A percentile compares a stretch with the other conserved stretches of the same genome.
Evolutionary conservation across 768 basidiomycete genomes (phyloP).

Genomic region (Strobilomyces echinocephalus): DNA sequence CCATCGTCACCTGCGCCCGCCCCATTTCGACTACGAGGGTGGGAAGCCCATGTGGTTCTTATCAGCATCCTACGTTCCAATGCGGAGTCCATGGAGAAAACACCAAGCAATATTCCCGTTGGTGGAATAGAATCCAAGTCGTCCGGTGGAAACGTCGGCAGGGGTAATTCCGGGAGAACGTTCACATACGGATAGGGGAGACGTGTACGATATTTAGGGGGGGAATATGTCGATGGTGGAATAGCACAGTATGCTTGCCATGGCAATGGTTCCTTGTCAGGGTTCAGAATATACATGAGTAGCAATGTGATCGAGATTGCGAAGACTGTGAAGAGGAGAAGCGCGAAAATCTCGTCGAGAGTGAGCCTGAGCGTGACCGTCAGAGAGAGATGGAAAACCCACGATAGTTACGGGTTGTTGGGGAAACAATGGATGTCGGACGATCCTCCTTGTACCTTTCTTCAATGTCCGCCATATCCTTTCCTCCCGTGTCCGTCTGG

Average conservation of each 20-base stretch:
- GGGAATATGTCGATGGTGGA: conserved; percentile 44
- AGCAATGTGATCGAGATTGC: conserved; percentile 80
- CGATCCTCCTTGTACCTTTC: conserved; percentile 49
- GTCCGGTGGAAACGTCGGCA: conserved; percentile 62
- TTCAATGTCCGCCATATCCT: conserved; percentile 47
- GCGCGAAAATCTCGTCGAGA: conserved; percentile 52
- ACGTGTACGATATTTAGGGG: conserved; percentile 40
- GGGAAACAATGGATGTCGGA: conserved; percentile 74
- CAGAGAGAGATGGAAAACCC: conserved; percentile 25
- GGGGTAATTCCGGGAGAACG: conserved; percentile 24
- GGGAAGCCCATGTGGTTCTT: conserved; percentile 85
- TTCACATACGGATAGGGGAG: conserved; percentile 37
- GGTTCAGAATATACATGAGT: conserved; percentile 89
- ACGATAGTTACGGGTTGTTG: conserved; percentile 79
- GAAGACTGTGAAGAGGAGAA: conserved; percentile 75
- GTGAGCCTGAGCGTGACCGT: conserved; percentile 15
- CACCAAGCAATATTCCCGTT: conserved; percentile 81
- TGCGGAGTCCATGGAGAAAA: conserved; percentile 84
- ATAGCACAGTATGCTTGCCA: conserved; percentile 92
- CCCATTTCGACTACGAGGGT: conserved; percentile 71
- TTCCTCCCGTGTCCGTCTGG: conserved; percentile 50
- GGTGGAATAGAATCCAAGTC: conserved; percentile 73
- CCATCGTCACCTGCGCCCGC: conserved; percentile 67
- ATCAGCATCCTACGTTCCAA: conserved; percentile 84
- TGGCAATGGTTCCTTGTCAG: conserved; percentile 90